Conservation (phyloP, 73 alveolate genomes). For the Paraurostyla sp. region DNA sequence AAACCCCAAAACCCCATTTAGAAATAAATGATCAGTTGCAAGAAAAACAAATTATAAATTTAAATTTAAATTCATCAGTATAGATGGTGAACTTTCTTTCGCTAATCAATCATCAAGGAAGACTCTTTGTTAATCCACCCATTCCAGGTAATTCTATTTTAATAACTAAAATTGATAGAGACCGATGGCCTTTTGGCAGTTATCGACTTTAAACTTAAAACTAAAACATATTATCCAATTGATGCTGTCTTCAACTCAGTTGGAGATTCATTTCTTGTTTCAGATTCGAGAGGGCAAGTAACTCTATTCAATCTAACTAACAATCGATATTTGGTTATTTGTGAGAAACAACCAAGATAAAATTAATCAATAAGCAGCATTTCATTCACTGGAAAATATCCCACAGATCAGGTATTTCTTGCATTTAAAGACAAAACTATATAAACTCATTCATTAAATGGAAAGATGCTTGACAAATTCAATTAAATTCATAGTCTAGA, state of each 20-base stretch:
- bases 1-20: constrained; percentile 45
- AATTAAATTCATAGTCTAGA: constrained; percentile 15
- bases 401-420: constrained; percentile 17
- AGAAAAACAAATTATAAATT: neutral
- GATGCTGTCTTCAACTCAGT: constrained; percentile 4
- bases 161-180: neutral
- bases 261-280: constrained; percentile 40
- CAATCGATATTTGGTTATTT: constrained; percentile 43
- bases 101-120: constrained; percentile 38
- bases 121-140: constrained; percentile 24
- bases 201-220: constrained; percentile 26
- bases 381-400: constrained; percentile 22
- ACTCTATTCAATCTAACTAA: neutral
- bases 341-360: neutral
- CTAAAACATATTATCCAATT: constrained; percentile 4
- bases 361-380: neutral
- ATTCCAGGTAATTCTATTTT: constrained; percentile 15
- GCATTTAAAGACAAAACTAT: constrained; percentile 39
- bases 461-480: constrained; percentile 41
- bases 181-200: constrained; percentile 35
- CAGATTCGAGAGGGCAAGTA: constrained; percentile 53
- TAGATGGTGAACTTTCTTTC: constrained; percentile 35
- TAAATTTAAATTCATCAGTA: neutral
- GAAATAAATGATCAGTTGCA: neutral
- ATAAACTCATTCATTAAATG: constrained; percentile 24